phyloP scores from a whole-genome alignment of 176 grass and related monocot species.

The Saccharum officinarum region DNA sequence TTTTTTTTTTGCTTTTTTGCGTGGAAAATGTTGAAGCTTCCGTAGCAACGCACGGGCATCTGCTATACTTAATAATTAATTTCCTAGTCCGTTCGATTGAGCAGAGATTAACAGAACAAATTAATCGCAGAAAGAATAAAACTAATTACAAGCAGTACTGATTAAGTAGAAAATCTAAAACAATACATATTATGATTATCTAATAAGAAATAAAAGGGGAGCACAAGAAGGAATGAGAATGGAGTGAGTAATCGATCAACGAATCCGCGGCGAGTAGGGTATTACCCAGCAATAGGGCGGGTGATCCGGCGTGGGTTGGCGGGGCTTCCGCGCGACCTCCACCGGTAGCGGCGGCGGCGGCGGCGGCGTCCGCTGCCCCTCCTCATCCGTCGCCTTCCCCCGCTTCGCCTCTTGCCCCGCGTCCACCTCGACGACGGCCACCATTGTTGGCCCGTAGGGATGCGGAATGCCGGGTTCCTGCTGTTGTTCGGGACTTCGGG shows the following conservation, averaged over 20 bases:
- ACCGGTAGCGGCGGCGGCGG: not conserved
- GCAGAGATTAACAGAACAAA: not conserved
- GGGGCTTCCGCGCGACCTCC: not conserved
- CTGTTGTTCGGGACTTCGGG: not conserved
- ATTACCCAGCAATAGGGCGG: constrained; percentile 58
- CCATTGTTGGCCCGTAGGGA: not conserved
- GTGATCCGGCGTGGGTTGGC: constrained; percentile 42
- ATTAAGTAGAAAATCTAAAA: not conserved
- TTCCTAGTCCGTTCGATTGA: not conserved
- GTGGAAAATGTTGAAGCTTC: too few relatives aligned
- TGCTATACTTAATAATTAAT: not conserved
- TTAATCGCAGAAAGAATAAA: not conserved
- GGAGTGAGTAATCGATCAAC: not conserved
- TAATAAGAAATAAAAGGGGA: not conserved
- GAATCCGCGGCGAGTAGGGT: not conserved
- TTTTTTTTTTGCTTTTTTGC: too few relatives aligned
- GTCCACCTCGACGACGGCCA: not conserved
- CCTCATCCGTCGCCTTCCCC: not conserved
- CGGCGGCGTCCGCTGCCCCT: not conserved
- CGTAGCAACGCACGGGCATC: too few relatives aligned
- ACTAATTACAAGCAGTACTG: not conserved
- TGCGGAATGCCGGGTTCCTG: not conserved
- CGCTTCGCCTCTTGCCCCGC: not conserved
- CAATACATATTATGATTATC: not conserved
- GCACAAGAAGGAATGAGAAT: not conserved